Evolutionary conservation across 1,139 yeast species (phyloP).

Genomic region (Magnusiomyces suaveolens): DNA sequence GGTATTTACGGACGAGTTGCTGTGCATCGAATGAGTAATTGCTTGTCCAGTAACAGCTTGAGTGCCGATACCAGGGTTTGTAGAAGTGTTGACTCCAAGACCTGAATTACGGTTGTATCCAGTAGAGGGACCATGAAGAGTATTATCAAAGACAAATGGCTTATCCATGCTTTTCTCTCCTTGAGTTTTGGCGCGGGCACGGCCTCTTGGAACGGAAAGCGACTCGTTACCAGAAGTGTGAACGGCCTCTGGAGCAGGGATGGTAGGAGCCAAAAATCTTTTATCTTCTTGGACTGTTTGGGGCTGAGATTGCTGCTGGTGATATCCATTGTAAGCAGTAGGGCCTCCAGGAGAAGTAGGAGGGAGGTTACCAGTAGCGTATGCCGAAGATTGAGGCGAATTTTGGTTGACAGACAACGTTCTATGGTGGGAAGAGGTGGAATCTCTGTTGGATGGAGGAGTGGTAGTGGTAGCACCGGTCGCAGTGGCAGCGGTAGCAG

Average conservation of each 20-base stretch:
- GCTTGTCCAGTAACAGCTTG: conserved; percentile 6
- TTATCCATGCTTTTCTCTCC: conserved; percentile 19
- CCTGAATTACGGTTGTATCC: too few relatives aligned
- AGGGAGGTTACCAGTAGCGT: background rate
- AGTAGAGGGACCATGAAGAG: background rate
- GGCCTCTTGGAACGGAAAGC: conserved; percentile 16
- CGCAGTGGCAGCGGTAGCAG: too few relatives aligned
- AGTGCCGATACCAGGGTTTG: too few relatives aligned
- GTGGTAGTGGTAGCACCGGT: background rate
- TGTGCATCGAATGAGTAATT: conserved; percentile 20
- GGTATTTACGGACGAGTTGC: conserved; percentile 6
- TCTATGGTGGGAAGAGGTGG: background rate
- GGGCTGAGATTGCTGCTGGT: background rate
- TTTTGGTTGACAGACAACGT: background rate
- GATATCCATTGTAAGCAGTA: background rate
- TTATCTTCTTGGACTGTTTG: conserved; percentile 3
- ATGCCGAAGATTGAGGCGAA: background rate
- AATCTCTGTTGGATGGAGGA: background rate
- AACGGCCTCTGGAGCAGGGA: conserved; percentile 16
- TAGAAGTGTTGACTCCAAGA: too few relatives aligned
- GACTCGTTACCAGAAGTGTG: conserved; percentile 8
- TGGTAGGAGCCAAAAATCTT: conserved; percentile 12
- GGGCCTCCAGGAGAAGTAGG: conserved; percentile 1
- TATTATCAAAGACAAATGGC: conserved; percentile 13
- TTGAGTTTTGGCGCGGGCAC: conserved; percentile 25